Percentiles rank a stretch among this genome's conserved stretches.
Evolutionary conservation across 805 yeast species (phyloP).

Genomic region (Metschnikowia rubicola): DNA sequence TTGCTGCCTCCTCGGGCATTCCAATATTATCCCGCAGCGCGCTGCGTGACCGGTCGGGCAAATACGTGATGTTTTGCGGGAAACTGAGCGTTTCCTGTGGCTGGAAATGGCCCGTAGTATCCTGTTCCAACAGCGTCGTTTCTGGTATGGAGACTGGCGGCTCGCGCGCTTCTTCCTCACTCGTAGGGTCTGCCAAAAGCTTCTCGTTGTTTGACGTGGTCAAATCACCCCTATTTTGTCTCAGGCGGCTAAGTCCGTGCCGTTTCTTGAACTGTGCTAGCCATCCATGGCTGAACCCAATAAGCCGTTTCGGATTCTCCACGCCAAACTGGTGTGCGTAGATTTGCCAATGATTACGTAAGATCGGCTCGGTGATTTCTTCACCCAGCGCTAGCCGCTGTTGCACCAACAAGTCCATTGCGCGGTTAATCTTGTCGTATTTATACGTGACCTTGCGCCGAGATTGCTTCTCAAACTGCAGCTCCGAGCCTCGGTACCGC

Average conservation of each 20-base stretch:
- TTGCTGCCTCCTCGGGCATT: too few relatives aligned
- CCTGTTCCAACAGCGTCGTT: neutral
- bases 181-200: constrained; percentile 3
- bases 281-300: constrained; percentile 62
- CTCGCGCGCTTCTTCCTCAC: neutral
- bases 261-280: constrained; percentile 56
- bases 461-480: constrained; percentile 30
- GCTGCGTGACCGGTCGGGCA: neutral
- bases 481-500: constrained; percentile 35
- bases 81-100: constrained; percentile 12
- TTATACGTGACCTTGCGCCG: constrained; percentile 43
- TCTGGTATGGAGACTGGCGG: neutral
- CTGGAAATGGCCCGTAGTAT: neutral
- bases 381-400: constrained; percentile 40
- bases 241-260: constrained; percentile 40
- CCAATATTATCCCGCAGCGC: neutral
- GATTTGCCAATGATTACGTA: constrained; percentile 54
- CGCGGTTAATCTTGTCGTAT: constrained; percentile 55
- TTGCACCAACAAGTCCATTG: constrained; percentile 54
- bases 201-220: constrained; percentile 9
- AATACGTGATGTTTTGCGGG: constrained; percentile 9
- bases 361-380: constrained; percentile 51
- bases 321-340: constrained; percentile 57
- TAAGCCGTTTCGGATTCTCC: constrained; percentile 55
- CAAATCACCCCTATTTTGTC: constrained; percentile 24